phyloP scores from a whole-genome alignment of 768 basidiomycete genomes.

The Arthromyces matolae region DNA sequence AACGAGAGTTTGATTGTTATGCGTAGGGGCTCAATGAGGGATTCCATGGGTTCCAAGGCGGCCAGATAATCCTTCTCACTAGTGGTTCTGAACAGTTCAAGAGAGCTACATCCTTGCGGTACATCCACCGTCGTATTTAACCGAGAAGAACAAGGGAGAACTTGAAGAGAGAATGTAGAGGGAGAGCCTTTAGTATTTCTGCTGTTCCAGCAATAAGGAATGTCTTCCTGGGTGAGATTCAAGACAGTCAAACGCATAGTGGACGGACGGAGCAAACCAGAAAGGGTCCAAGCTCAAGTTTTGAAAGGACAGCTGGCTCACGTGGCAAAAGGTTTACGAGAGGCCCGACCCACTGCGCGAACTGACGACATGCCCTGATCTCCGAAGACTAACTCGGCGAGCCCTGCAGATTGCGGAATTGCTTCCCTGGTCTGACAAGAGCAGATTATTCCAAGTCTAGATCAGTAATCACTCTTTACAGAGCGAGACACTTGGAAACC shows the following conservation, averaged over 20 bases:
- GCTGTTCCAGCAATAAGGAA: constrained; percentile 5
- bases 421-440: constrained; percentile 87
- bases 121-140: constrained; percentile 3
- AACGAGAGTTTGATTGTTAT: constrained; percentile 28
- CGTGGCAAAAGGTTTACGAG: constrained; percentile 78
- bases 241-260: constrained; percentile 12
- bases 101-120: neutral
- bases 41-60: constrained; percentile 10
- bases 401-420: constrained; percentile 88
- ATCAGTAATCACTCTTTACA: constrained; percentile 65
- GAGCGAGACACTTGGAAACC: constrained; percentile 66
- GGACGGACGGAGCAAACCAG: neutral
- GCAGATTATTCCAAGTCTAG: constrained; percentile 76
- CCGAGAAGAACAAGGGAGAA: neutral
- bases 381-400: constrained; percentile 92
- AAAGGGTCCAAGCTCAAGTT: no score
- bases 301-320: neutral
- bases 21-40: constrained; percentile 23
- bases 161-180: neutral
- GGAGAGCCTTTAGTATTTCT: neutral
- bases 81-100: neutral
- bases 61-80: neutral
- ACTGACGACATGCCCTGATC: constrained; percentile 82
- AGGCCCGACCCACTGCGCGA: constrained; percentile 77
- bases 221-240: constrained; percentile 10